Evolutionary conservation across 208 protist genomes (phyloP), one percentile per base, ranked within the genome.

Genomic region (Leishmania gerbilli): DNA sequence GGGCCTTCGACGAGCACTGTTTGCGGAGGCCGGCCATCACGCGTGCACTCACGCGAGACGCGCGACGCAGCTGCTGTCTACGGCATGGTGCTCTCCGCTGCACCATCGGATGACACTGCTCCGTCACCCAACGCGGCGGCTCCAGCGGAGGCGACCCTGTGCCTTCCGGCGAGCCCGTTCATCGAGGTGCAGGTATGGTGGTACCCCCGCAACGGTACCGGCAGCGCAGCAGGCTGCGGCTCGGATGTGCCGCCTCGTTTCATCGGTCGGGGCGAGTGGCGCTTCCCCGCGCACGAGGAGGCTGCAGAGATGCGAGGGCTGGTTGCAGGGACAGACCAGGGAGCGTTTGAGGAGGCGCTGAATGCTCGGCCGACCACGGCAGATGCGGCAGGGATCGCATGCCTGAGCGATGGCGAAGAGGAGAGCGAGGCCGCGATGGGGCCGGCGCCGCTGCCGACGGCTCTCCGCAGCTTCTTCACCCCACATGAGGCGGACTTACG

Each of bases 101-200:
- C 55, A 27, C 42, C 74, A 47, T 31, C 21, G 34, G 7, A 5
- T 65, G 56, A 31, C 56, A 56, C 17, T 47, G 31, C n/a, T 53
- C 27, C 40, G 8, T 53, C 53, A 47, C 15, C 74, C 31, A 51
- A 34, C 1, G 53, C 51, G 24, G 21, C 40, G 37, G 40, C 74
- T 11, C 7, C 55, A 40, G 40, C 31, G 58, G 82, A 85, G 82
- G 51, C 82, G 42, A 60, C 64, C 7, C 42, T 81, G 49, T 85
- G 74, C 68, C 51, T 85, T 27, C 82, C 82, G 9, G 77, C 77
- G 15, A 82, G 65, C 49, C 82, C 60, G 9, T n/a, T 15, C 13
- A 40, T 82, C 13, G 56, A 71, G 47, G 79, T 82, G 31, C 69
- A 81, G 65, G 37, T 85, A 40, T 85, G 82, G 82, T 85, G 82